Conservation (phyloP, 768 basidiomycete genomes). For the Scleroderma bovista region DNA sequence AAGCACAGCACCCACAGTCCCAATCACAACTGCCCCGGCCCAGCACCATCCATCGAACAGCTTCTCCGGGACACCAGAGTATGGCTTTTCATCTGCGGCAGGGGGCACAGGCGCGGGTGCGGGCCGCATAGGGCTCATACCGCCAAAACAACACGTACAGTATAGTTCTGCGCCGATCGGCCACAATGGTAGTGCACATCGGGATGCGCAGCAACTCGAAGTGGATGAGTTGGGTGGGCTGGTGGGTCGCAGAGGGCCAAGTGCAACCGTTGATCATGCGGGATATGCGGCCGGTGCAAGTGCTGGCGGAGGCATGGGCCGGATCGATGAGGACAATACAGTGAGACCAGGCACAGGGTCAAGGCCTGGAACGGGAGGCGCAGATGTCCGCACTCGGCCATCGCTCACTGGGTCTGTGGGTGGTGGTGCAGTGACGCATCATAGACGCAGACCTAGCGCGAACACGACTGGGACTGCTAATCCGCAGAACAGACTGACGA, state of each 20-base stretch:
- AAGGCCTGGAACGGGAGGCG: not conserved
- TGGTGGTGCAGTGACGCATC: not conserved
- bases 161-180: conserved; percentile 25
- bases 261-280: conserved; percentile 23
- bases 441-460: conserved; percentile 30
- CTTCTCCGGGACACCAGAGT: conserved; percentile 8
- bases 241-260: conserved; percentile 4
- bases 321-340: conserved; percentile 21
- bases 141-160: conserved; percentile 17
- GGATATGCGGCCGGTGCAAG: conserved; percentile 18
- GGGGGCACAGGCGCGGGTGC: not conserved
- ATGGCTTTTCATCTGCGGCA: not conserved
- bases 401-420: conserved; percentile 6
- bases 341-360: not conserved
- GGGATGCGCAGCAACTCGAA: conserved; percentile 5
- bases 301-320: conserved; percentile 15
- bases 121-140: conserved; percentile 4
- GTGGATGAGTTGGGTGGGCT: conserved; percentile 20
- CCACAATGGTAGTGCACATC: conserved; percentile 12
- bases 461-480: not conserved
- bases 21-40: conserved; percentile 19
- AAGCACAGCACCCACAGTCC: conserved; percentile 25
- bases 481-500: conserved; percentile 33
- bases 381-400: conserved; percentile 5
- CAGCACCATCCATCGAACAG: conserved; percentile 6